phyloP scores from a whole-genome alignment of 441 rosid genomes.

The Francoa sonchifolia region DNA sequence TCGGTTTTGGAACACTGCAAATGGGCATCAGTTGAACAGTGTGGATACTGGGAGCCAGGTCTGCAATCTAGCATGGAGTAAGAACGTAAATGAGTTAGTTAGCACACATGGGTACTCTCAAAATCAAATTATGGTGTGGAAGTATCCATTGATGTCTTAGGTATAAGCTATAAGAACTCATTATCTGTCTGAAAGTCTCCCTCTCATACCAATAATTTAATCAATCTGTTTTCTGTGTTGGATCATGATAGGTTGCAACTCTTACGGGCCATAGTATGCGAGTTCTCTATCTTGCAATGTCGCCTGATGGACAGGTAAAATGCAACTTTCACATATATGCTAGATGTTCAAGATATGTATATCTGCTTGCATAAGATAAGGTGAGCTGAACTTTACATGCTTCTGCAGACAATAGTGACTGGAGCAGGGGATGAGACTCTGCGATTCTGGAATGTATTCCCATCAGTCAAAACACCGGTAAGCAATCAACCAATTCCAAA shows the following conservation, averaged over 20 bases:
- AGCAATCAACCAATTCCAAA: constrained; percentile 7
- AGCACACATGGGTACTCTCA: constrained; percentile 98
- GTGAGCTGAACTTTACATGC: constrained; percentile 2
- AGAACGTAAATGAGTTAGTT: constrained; percentile 90
- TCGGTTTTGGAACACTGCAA: constrained; percentile 92
- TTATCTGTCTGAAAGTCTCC: neutral
- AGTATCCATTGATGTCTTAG: constrained; percentile 85
- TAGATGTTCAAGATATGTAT: neutral
- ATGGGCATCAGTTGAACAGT: constrained; percentile 73
- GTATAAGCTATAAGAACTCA: constrained; percentile 16
- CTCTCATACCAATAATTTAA: no score
- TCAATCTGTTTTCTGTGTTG: constrained; percentile 1
- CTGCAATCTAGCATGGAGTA: constrained; percentile 96
- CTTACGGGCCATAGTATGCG: constrained; percentile 85
- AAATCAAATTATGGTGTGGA: constrained; percentile 97
- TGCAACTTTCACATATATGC: neutral
- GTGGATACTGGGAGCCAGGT: constrained; percentile 98
- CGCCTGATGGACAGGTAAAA: constrained; percentile 85
- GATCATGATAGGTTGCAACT: constrained; percentile 51
- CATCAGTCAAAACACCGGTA: constrained; percentile 69
- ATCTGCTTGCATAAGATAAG: no score
- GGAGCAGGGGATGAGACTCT: constrained; percentile 99
- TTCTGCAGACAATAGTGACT: constrained; percentile 76
- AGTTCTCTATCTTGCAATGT: constrained; percentile 83
- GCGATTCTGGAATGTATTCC: constrained; percentile 92